phyloP scores from a whole-genome alignment of 164 flowering plant species.

The Akebia trifoliata region DNA sequence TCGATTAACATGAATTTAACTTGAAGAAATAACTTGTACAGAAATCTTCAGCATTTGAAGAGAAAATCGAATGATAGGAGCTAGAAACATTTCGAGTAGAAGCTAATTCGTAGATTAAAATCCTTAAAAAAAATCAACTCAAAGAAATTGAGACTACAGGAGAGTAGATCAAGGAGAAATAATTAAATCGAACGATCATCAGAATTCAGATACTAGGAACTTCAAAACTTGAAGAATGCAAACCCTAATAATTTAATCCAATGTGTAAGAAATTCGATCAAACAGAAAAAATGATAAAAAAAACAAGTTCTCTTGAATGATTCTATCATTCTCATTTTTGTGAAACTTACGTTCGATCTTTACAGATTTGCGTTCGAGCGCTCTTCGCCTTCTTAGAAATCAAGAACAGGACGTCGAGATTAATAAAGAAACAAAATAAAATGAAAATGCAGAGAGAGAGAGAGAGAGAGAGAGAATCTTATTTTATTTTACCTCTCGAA shows the following conservation, averaged over 20 bases:
- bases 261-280: not conserved
- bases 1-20: not conserved
- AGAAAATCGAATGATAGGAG: not conserved
- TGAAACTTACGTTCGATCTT: not conserved
- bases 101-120: not conserved
- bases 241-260: not conserved
- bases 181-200: too few species aligned
- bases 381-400: slow-evolving; percentile 5
- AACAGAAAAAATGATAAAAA: not conserved
- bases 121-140: too few species aligned
- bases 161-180: too few species aligned
- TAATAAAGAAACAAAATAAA: not conserved
- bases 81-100: not conserved
- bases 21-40: not conserved
- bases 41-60: not conserved
- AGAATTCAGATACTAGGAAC: too few species aligned
- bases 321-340: not conserved
- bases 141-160: too few species aligned
- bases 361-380: too few species aligned
- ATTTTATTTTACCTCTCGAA: slow-evolving; percentile 2
- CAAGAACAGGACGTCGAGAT: not conserved
- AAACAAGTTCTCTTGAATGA: not conserved
- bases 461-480: too few species aligned
- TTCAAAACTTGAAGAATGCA: too few species aligned
- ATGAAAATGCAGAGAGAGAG: too few species aligned